Conservation (phyloP, 2,329 filamentous ascomycete species). For the Diplocarpon mali region DNA sequence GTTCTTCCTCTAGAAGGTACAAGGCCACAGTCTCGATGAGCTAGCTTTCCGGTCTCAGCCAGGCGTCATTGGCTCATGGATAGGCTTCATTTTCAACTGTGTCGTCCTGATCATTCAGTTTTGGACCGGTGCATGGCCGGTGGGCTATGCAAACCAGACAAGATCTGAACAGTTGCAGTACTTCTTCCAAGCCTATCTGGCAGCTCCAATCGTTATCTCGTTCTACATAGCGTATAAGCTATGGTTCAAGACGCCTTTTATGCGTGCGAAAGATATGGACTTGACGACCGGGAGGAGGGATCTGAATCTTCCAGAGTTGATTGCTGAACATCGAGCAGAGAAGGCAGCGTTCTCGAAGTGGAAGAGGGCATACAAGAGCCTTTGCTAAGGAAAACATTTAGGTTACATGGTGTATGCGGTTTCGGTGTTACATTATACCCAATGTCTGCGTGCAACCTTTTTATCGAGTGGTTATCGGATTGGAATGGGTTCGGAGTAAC, state of each 20-base stretch:
- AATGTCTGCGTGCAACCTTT: neutral
- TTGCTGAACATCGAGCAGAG: conserved; percentile 73
- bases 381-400: conserved; percentile 37
- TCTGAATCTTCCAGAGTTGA: conserved; percentile 66
- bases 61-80: conserved; percentile 68
- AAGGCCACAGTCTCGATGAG: conserved; percentile 61
- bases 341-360: conserved; percentile 58
- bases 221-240: conserved; percentile 71
- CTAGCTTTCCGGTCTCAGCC: conserved; percentile 74
- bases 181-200: conserved; percentile 67
- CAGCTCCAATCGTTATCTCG: conserved; percentile 53
- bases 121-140: conserved; percentile 74
- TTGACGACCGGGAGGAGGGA: conserved; percentile 76
- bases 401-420: neutral
- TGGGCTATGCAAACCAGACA: conserved; percentile 41
- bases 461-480: too few species aligned
- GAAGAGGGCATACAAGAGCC: conserved; percentile 64
- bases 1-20: conserved; percentile 43
- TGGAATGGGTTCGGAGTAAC: too few species aligned
- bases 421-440: neutral
- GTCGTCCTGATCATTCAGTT: conserved; percentile 75
- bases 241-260: conserved; percentile 55
- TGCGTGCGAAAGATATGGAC: conserved; percentile 69
- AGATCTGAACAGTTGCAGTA: conserved; percentile 39
- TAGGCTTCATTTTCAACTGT: conserved; percentile 66